Base-by-base conservation (phyloP, 352 stramenopile species). In the Globisporangium mamillatum region DNA sequence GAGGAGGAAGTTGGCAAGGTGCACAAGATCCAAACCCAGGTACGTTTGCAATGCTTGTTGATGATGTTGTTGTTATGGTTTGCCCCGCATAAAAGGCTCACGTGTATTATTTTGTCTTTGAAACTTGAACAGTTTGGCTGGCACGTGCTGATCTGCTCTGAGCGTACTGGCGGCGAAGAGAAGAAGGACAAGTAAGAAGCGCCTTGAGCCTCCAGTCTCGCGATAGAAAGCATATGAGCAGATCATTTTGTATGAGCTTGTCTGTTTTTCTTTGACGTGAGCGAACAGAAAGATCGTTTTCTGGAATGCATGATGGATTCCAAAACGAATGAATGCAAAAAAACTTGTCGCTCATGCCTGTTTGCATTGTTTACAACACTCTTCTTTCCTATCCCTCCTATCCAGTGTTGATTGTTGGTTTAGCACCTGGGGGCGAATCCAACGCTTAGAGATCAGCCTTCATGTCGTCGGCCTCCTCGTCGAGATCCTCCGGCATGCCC, bases 1-100 rank as follows among this genome's bases (percentile, higher is more conserved):
- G 81, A 94, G 59, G 73, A 82, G 57, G 58, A 70, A 25, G 78
- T 89, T 58, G 80, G 81, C 57, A 72, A 79, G 16, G 81, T 92
- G 32, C 81, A 92, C 78, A 94, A 92, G 71, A 80, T 94, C 50
- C 75, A 86, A 72, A 92, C 86, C 20, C 81, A 92, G 84, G 84
- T 91, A 75, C 16, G 54, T 54, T 4, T 38, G 57, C 10, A 24
- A 52, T 52, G 69, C 69, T 86, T 25, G 78, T 84, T 32, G 29
- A 22, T 53, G 22, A n/a, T 53, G 20, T 5, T 66, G 20, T 4
- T 66, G 20, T 4, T 36, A 10, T 20, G 1, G 27, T 41, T 12
- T 57, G 38, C 4, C 72, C 20, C 5, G 52, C 10, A 10, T 57
- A 8, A 18, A 16, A 27, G n/a, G 32, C 29, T 61, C 27, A 62